Percentiles rank a stretch among this genome's conserved stretches.
Evolutionary conservation across 1,284 basidiomycete genomes (phyloP).

Genomic region (Moniliella sp.): DNA sequence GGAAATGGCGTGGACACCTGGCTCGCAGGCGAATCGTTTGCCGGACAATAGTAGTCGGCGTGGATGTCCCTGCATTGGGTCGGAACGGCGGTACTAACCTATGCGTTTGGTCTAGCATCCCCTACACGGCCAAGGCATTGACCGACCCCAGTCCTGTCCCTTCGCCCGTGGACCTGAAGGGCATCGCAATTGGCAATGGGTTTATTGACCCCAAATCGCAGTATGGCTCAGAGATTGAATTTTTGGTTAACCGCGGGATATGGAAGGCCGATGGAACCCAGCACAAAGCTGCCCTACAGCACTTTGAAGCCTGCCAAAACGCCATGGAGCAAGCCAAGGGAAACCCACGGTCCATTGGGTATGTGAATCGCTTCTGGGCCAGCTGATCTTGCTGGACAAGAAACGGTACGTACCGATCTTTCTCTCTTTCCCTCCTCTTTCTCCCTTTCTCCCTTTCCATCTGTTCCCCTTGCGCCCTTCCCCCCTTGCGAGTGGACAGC

Average conservation of each 20-base stretch:
- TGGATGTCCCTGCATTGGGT: too few species aligned
- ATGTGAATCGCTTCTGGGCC: conserved; percentile 49
- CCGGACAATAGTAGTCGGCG: conserved; percentile 4
- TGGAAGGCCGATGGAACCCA: too few species aligned
- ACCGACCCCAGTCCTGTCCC: conserved; percentile 45
- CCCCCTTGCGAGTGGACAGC: too few species aligned
- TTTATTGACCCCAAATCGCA: conserved; percentile 80
- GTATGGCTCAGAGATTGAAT: conserved; percentile 75
- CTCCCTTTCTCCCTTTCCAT: conserved; percentile 1
- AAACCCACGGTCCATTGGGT: conserved; percentile 44
- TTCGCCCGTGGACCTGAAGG: conserved; percentile 45
- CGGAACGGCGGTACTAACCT: too few species aligned
- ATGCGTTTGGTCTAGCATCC: conserved; percentile 8
- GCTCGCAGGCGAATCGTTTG: conserved; percentile 5
- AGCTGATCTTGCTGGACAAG: conserved; percentile 45
- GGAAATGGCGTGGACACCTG: conserved; percentile 51
- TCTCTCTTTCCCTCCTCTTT: too few species aligned
- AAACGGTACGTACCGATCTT: conserved; percentile 50
- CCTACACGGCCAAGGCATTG: conserved; percentile 51
- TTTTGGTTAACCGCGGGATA: conserved; percentile 56
- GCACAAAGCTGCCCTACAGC: too few species aligned
- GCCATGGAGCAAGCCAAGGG: too few species aligned
- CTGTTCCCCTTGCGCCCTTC: background rate
- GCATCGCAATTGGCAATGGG: conserved; percentile 80
- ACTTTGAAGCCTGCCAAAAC: too few species aligned